Base-by-base conservation (phyloP, 495 filamentous ascomycete species). In the Hypomontagnella monticulosa region DNA sequence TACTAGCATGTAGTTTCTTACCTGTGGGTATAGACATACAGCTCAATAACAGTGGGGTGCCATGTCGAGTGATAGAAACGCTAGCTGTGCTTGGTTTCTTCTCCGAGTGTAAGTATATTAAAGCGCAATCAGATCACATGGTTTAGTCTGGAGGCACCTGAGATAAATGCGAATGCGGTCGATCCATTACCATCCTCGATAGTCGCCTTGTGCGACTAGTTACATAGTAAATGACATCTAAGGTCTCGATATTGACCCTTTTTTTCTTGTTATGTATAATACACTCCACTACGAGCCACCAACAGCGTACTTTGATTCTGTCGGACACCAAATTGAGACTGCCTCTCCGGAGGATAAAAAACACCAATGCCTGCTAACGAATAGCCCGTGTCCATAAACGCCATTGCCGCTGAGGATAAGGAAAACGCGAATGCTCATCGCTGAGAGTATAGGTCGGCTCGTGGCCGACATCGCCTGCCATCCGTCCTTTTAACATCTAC, bases 311-410 rank as follows among this genome's bases (percentile, higher is more conserved):
- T 4, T 41, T 4, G 49, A 37, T 32, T 34, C 11, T 27, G 40
- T 16, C 16, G 15, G 42, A 50, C 49, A 49, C 18, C 36, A 33
- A 53, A 41, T 12, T 18, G n/a, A 7, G 14, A 14, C 32, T 33
- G 0, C 43, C 19, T 32, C 27, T 30, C 27, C 11, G 14, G 37
- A 37, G 14, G 5, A 40, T 9, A 30, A 36, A 42, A 41, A 20
- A 30, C 34, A 44, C 38, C 19, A 27, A 51, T 20, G n/a, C 56
- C 32, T 30, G 14, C 3, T 11, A 63, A 50, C 10, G 38, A 53
- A 50, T 18, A 57, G 15, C 19, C 52, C 62, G 0, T 23, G 20
- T 46, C 63, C 46, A 11, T 52, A 57, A 66, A 67, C 63, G 63
- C 63, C 63, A 19, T 48, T 20, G 48, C 64, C 53, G 27, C 32